phyloP scores from a whole-genome alignment of 352 stramenopile genomes.

The Phytopythium ostracodes region DNA sequence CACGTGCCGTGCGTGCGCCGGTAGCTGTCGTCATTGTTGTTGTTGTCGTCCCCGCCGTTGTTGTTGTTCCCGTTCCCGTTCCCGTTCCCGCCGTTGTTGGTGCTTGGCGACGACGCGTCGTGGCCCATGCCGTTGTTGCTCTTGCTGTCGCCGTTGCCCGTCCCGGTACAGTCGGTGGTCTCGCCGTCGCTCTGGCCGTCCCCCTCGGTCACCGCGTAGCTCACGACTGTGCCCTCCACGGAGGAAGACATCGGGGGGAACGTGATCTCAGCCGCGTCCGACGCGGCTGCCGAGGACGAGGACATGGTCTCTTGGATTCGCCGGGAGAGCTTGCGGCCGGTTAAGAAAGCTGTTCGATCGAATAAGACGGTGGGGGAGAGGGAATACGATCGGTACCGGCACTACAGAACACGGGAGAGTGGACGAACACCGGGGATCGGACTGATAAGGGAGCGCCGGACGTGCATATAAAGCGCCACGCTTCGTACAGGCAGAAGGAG shows the following conservation, averaged over 20 bases:
- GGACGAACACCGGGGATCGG: too few species aligned
- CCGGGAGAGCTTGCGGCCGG: background rate
- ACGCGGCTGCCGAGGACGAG: slow-evolving; percentile 18
- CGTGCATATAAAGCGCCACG: too few species aligned
- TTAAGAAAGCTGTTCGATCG: background rate
- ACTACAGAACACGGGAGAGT: too few species aligned
- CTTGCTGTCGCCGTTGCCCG: slow-evolving; percentile 3
- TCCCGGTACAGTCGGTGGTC: background rate
- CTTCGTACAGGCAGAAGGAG: background rate
- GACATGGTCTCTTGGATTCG: slow-evolving; percentile 16
- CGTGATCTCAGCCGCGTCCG: slow-evolving; percentile 21
- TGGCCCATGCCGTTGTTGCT: slow-evolving; percentile 9
- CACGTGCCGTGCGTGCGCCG: slow-evolving; percentile 32
- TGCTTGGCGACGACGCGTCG: background rate
- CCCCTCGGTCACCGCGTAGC: background rate
- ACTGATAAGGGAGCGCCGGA: too few species aligned
- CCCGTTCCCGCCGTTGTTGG: background rate
- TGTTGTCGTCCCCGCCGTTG: too few species aligned
- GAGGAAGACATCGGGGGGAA: slow-evolving; percentile 13
- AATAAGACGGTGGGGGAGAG: background rate
- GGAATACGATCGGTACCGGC: background rate
- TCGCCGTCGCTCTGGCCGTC: slow-evolving; percentile 10
- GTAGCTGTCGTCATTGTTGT: slow-evolving; percentile 15
- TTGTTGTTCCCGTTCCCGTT: slow-evolving; percentile 6
- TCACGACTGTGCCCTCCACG: background rate